A percentile compares a stretch with the other conserved stretches of the same genome.
Conservation (phyloP, 73 alveolate species). For the Uronychia binucleata region DNA sequence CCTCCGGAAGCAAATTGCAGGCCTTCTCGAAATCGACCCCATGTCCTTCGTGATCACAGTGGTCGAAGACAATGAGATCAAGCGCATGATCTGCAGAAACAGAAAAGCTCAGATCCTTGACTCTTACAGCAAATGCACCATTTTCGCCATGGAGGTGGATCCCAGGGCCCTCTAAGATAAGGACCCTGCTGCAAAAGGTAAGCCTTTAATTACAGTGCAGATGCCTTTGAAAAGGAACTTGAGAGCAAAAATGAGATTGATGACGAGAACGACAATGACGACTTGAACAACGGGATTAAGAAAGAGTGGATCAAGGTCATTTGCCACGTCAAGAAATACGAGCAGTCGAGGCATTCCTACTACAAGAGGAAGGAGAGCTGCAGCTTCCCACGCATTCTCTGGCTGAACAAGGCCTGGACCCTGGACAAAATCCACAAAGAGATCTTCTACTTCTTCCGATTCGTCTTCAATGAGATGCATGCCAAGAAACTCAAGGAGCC, state of each 20-base stretch:
- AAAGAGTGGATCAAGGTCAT: conserved; percentile 30
- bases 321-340: conserved; percentile 8
- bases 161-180: neutral
- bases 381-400: conserved; percentile 56
- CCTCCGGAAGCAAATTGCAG: neutral
- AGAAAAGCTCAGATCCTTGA: neutral
- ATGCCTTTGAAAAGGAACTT: neutral
- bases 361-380: conserved; percentile 7
- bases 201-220: neutral
- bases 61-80: conserved; percentile 18
- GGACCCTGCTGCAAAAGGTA: neutral
- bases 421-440: conserved; percentile 39
- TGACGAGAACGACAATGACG: conserved; percentile 20
- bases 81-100: conserved; percentile 4
- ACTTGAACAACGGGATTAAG: conserved; percentile 6
- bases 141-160: neutral
- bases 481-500: neutral
- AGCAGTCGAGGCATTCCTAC: conserved; percentile 37
- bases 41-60: conserved; percentile 11
- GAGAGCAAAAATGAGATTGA: neutral
- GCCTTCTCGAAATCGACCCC: neutral
- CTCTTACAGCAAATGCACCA: neutral
- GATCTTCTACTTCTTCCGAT: conserved; percentile 40
- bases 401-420: conserved; percentile 41
- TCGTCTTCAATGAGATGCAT: conserved; percentile 7